Evolutionary conservation across 495 filamentous ascomycete genomes (phyloP).

Genomic region (Hyaloscypha variabilis): DNA sequence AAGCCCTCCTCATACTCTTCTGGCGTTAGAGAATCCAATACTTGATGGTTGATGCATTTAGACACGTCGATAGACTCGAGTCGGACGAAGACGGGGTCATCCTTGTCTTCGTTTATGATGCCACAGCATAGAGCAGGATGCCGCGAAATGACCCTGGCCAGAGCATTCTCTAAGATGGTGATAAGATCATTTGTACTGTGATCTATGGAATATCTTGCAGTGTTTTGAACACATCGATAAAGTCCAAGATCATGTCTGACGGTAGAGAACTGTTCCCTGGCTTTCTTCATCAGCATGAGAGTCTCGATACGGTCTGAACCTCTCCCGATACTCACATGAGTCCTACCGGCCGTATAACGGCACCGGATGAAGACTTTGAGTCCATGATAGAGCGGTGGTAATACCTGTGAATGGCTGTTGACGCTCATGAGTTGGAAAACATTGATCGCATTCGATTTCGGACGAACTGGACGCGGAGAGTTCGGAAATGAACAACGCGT

Average conservation of each 20-base stretch:
- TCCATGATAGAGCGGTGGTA: background rate
- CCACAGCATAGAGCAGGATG: conserved; percentile 29
- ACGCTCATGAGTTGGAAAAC: too few species aligned
- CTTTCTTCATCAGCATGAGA: background rate
- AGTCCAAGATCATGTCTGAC: conserved; percentile 18
- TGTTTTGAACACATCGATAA: conserved; percentile 23
- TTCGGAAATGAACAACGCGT: too few species aligned
- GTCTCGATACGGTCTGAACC: background rate
- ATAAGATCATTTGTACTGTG: conserved; percentile 7
- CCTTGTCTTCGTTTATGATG: conserved; percentile 28
- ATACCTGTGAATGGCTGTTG: too few species aligned
- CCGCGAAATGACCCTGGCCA: conserved; percentile 25
- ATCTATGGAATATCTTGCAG: conserved; percentile 16
- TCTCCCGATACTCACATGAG: background rate
- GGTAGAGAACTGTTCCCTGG: conserved; percentile 23
- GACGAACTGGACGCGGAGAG: too few species aligned
- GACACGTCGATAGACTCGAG: conserved; percentile 29
- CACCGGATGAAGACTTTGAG: background rate
- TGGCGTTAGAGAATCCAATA: background rate
- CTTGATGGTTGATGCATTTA: conserved; percentile 24
- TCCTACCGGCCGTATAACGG: background rate
- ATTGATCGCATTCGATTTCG: too few species aligned
- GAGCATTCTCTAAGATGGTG: conserved; percentile 14
- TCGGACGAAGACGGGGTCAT: conserved; percentile 23
- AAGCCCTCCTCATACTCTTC: conserved; percentile 18